Conservation (phyloP, 2,329 filamentous ascomycete species). For the Elsinoe perseae region DNA sequence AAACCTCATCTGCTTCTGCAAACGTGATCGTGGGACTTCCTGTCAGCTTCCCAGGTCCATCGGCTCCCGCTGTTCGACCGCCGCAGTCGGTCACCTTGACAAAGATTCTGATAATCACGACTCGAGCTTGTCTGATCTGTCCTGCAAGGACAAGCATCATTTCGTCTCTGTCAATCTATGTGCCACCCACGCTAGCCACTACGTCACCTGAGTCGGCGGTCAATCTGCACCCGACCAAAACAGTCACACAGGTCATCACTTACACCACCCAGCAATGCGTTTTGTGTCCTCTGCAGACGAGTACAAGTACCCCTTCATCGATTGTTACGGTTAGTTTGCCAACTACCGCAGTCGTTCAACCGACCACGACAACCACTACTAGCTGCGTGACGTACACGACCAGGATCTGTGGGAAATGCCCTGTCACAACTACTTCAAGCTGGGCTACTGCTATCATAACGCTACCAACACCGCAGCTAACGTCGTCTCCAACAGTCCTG, state of each 20-base stretch:
- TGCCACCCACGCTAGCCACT: background rate
- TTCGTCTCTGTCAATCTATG: background rate
- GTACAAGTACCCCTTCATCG: background rate
- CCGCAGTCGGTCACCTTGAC: background rate
- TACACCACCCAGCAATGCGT: background rate
- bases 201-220: background rate
- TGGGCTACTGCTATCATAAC: background rate
- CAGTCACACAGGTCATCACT: background rate
- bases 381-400: background rate
- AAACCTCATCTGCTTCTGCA: background rate
- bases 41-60: background rate
- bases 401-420: background rate
- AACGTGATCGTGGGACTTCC: background rate
- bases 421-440: constrained; percentile 1
- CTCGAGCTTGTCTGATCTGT: background rate
- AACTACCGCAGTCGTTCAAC: background rate
- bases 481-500: background rate
- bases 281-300: background rate
- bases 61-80: background rate
- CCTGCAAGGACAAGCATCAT: background rate
- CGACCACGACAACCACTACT: background rate
- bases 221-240: background rate
- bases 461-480: background rate
- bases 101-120: background rate
- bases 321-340: background rate